Evolutionary conservation across 1,284 basidiomycete genomes (phyloP).

Genomic region (Taiwanofungus camphoratus): DNA sequence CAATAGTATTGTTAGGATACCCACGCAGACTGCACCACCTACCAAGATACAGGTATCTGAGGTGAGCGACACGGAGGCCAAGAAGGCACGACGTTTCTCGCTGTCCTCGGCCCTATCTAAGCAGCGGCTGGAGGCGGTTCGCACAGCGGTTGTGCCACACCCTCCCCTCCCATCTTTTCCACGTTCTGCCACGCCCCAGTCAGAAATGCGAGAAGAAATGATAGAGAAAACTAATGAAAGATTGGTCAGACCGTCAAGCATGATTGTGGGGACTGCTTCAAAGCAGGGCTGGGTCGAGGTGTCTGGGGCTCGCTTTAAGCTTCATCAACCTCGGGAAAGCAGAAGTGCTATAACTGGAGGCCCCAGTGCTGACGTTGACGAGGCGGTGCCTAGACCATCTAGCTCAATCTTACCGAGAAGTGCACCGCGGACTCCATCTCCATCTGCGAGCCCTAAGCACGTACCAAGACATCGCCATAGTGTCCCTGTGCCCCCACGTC

Average conservation of each 20-base stretch:
- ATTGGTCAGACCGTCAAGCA: constrained; percentile 7
- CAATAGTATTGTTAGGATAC: constrained; percentile 3
- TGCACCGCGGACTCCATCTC: constrained; percentile 1
- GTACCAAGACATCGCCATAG: constrained; percentile 10
- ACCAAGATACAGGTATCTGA: background rate
- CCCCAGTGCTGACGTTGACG: too few species aligned
- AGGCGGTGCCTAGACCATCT: too few species aligned
- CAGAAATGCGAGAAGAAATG: background rate
- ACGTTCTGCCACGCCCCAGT: constrained; percentile 1
- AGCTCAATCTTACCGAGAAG: too few species aligned
- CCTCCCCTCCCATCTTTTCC: constrained; percentile 20
- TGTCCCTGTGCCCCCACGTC: too few species aligned
- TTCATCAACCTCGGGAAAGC: too few species aligned
- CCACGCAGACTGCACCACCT: constrained; percentile 15
- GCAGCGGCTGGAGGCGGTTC: constrained; percentile 19
- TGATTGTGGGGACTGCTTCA: constrained; percentile 1
- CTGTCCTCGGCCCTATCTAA: constrained; percentile 21
- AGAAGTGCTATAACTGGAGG: too few species aligned
- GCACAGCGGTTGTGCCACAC: constrained; percentile 21
- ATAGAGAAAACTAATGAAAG: background rate
- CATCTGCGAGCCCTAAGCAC: background rate
- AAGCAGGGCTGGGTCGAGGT: constrained; percentile 1
- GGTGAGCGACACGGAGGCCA: background rate
- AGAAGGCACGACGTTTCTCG: constrained; percentile 21
- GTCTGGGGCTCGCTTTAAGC: too few species aligned